A percentile compares a stretch with the other conserved stretches of the same genome.
phyloP scores from a whole-genome alignment of 148 eudicot genomes.

The Rhododendron henanense region DNA sequence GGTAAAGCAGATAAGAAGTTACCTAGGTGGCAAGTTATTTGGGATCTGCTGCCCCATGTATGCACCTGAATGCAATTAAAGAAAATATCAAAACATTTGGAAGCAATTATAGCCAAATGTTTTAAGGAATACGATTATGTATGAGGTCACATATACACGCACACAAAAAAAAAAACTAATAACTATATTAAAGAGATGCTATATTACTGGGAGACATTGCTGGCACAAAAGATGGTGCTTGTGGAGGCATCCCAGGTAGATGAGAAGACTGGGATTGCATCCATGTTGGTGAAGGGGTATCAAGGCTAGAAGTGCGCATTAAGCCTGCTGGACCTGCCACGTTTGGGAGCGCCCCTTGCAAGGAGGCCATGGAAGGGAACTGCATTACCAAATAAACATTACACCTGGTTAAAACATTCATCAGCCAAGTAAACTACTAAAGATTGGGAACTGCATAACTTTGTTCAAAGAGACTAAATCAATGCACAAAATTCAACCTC shows the following conservation, averaged over 20 bases:
- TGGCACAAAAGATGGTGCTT: constrained; percentile 41
- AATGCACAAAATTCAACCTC: background rate
- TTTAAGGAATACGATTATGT: background rate
- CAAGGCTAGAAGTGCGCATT: constrained; percentile 39
- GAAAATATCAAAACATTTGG: constrained; percentile 11
- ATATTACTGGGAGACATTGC: constrained; percentile 40
- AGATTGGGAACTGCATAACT: background rate
- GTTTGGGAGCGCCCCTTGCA: constrained; percentile 75
- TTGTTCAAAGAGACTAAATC: background rate
- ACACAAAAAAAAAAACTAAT: background rate
- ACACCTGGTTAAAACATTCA: background rate
- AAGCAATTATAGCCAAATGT: background rate
- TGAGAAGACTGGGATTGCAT: constrained; percentile 50
- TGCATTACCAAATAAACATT: constrained; percentile 27
- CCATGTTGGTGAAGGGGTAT: constrained; percentile 37
- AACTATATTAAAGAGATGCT: background rate
- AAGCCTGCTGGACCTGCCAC: constrained; percentile 45
- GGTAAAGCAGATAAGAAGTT: constrained; percentile 11
- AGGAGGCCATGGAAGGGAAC: constrained; percentile 80
- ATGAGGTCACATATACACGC: background rate
- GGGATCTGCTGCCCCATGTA: constrained; percentile 56
- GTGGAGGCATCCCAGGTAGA: constrained; percentile 42
- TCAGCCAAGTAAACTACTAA: background rate
- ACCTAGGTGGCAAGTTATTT: constrained; percentile 54
- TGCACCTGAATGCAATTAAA: constrained; percentile 43